Base-by-base conservation (phyloP, 352 stramenopile genomes). In the Pythium sp. region DNA sequence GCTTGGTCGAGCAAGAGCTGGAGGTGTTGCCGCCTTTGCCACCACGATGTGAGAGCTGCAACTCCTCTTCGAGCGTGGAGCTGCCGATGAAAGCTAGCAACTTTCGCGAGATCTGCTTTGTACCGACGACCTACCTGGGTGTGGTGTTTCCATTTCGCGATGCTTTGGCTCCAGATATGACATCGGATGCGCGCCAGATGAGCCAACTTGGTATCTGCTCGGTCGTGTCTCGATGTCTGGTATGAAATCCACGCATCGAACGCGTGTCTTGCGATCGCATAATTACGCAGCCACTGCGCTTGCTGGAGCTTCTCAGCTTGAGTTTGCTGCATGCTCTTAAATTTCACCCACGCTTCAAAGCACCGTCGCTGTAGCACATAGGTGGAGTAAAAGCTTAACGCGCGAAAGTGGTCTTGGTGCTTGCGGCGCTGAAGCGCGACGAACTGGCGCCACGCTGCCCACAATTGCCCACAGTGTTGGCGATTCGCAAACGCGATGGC, bases 351-450 rank as follows among this genome's bases (percentile, higher is more conserved):
- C 11, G 46, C 57, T 51, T 24, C 26, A 51, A 70, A 65, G 49
- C 56, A 75, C 20, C 64, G 64, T 26, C 64, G 66, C 22, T 79
- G 73, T 12, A 80, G 47, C 36, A 82, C 62, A 5, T 70, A 49
- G 6, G 69, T 64, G 9, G 71, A 75, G 49, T 79, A 80, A 38
- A 79, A 77, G 12, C 65, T 68, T 2, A 80, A 38, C 11, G 70
- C 74, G 53, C 76, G 74, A 11, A 58, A 61, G 5, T 73, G 22
- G 53, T 66, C 65, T 8, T 80, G 58, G 7, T 79, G 68, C 55
- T 77, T 72, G 15, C 74, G 62, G 26, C 59, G 61, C 22, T 72
- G 67, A 51, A 57, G 58, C 12, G 22, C 9, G 2, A 80, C n/a
- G 38, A 76, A 75, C 14, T 47, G 3, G 11, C 63, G 30, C 76